Evolutionary conservation across 1,284 basidiomycete genomes (phyloP).

Genomic region (Hymenochaete sp.): DNA sequence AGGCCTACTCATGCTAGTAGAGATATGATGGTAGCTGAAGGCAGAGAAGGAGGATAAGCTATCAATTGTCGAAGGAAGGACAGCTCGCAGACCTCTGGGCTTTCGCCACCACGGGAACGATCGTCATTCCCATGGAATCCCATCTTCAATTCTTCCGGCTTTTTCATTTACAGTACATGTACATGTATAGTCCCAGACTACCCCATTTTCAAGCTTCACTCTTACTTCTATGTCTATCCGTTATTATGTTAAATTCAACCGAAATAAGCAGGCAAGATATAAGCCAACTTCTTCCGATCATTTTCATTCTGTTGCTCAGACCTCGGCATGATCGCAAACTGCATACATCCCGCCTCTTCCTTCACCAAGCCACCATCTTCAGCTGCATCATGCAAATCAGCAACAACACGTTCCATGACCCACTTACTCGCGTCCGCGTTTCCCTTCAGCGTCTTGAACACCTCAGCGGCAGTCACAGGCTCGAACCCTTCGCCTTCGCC

Average conservation of each 20-base stretch:
- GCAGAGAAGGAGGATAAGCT: too few species aligned
- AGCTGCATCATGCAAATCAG: slow-evolving; percentile 63
- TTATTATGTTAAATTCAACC: too few species aligned
- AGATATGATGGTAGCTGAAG: too few species aligned
- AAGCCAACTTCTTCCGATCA: slow-evolving; percentile 68
- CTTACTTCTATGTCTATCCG: neutral
- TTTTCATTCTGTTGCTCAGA: slow-evolving; percentile 52
- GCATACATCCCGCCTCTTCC: slow-evolving; percentile 73
- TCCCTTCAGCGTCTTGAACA: slow-evolving; percentile 77
- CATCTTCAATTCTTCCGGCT: too few species aligned
- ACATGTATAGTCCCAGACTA: too few species aligned
- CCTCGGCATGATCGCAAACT: slow-evolving; percentile 77
- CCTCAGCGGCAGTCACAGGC: slow-evolving; percentile 82
- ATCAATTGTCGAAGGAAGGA: too few species aligned
- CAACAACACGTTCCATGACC: slow-evolving; percentile 69
- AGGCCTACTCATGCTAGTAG: too few species aligned
- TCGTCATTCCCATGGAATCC: too few species aligned
- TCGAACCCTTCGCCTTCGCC: too few species aligned
- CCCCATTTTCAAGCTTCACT: neutral
- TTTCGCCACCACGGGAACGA: too few species aligned
- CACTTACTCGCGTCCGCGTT: slow-evolving; percentile 81
- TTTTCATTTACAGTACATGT: too few species aligned
- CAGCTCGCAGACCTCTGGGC: too few species aligned
- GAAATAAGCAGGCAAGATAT: slow-evolving; percentile 71
- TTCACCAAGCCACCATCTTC: slow-evolving; percentile 43